Base-by-base conservation (phyloP, 1,139 yeast genomes). In the Suhomyces terraborum region DNA sequence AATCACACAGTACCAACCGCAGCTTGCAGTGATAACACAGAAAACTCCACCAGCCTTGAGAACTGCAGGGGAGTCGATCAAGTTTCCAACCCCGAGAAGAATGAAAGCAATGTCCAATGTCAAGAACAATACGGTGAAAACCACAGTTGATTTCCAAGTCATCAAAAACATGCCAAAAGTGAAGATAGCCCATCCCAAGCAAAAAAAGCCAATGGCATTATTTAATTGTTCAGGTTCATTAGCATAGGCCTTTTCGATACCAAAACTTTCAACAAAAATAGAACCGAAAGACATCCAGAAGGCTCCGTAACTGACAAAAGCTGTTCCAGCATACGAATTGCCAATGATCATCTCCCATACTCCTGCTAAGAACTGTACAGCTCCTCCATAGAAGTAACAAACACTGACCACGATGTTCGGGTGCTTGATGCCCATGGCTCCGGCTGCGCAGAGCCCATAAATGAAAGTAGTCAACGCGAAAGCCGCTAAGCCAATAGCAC, bases 381-480 rank as follows among this genome's bases (percentile, higher is more conserved):
- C 58, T 8, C 81, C 81, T 7, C 79, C 75, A 35, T 74, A 73
- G 47, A 75, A 74, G 32, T 61, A 56, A 14, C 67, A 62, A 14
- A 72, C 61, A 12, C 75, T 75, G 36, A 85, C 71, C 43, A 80
- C 82, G 21, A 80, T 69, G 48, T 74, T 70, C 21, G 81, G 6
- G n/a, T 19, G 22, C 12, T 17, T 46, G 23, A 82, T 75, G 20
- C 80, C 80, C 58, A 80, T 77, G 8, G 86, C 87, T 20, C 58
- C 69, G 40, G 56, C 50, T 46, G 69, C 69, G 47, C 64, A 67
- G 56, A 88, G 66, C 4, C 91, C 82, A 35, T 88, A 70, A n/a
- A 87, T 86, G 62, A 88, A 86, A 4, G 95, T 85, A 12, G 95
- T 86, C 51, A 88, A 68, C 7, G 94, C 95, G 58, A 88, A 88